Percentiles rank a stretch among this genome's conserved stretches.
Evolutionary conservation across 1,139 yeast species (phyloP).

Genomic region (Magnusiomyces clavatus): DNA sequence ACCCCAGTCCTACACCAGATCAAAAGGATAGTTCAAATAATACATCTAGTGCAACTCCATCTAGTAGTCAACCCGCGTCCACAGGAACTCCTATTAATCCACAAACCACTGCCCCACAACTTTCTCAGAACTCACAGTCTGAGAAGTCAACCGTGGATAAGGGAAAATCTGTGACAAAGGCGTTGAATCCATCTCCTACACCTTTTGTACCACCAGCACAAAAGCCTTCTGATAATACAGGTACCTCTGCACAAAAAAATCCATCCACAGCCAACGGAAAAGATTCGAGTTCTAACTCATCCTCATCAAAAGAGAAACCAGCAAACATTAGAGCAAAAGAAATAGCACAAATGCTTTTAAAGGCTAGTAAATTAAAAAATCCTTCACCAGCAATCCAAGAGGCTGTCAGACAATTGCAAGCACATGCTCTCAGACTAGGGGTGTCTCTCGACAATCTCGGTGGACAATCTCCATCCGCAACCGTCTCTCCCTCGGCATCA

Average conservation of each 20-base stretch:
- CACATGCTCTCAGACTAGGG: slow-evolving; percentile 27
- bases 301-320: no score
- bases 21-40: no score
- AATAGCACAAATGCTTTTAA: slow-evolving; percentile 30
- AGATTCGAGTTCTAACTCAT: no score
- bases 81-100: neutral
- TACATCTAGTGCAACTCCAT: no score
- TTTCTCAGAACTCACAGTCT: slow-evolving; percentile 12
- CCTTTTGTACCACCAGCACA: neutral
- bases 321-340: slow-evolving; percentile 20
- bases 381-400: slow-evolving; percentile 31
- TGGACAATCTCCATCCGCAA: neutral
- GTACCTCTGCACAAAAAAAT: neutral
- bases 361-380: slow-evolving; percentile 32
- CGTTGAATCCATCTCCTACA: neutral
- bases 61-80: no score
- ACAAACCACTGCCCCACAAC: slow-evolving; percentile 6
- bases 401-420: slow-evolving; percentile 32
- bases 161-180: neutral
- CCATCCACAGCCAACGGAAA: neutral
- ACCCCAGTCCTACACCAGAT: no score
- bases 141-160: neutral
- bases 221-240: slow-evolving; percentile 6
- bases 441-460: neutral
- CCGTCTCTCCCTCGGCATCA: neutral